Evolutionary conservation across 169 alveolate genomes (phyloP).

Genomic region (Cardiosporidium cionae): DNA sequence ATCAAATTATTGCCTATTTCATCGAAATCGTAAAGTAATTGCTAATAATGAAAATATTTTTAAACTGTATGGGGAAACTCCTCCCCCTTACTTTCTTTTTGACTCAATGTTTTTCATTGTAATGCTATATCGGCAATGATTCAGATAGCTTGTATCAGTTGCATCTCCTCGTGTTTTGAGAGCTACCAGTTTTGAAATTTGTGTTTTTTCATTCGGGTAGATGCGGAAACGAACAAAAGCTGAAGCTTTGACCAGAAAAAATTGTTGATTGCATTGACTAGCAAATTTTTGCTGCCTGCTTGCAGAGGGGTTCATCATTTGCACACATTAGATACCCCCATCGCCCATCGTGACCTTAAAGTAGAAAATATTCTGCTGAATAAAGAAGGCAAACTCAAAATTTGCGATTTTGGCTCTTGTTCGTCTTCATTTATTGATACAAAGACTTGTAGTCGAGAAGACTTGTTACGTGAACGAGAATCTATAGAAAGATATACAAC

Average conservation of each 20-base stretch:
- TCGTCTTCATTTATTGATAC: constrained; percentile 12
- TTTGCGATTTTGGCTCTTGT: constrained; percentile 78
- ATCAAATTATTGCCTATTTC: neutral
- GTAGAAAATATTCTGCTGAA: constrained; percentile 61
- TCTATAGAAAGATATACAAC: constrained; percentile 62
- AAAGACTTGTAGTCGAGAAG: constrained; percentile 7
- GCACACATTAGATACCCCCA: constrained; percentile 43
- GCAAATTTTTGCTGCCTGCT: too few species aligned
- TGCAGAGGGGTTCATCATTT: constrained; percentile 18
- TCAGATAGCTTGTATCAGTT: too few species aligned
- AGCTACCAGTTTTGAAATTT: too few species aligned
- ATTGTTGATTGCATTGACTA: too few species aligned
- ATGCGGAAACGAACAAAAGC: too few species aligned
- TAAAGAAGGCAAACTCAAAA: constrained; percentile 21
- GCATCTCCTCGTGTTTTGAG: too few species aligned
- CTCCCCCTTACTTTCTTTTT: too few species aligned
- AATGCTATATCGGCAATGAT: too few species aligned
- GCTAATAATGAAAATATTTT: neutral
- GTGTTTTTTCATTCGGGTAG: too few species aligned
- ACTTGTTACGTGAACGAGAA: constrained; percentile 48
- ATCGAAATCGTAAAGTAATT: constrained; percentile 1
- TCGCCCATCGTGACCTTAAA: constrained; percentile 73
- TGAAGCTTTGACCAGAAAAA: too few species aligned
- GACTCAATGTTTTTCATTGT: too few species aligned
- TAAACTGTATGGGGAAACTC: neutral